Conservation (phyloP, 192 early-diverging fungal genomes). For the Endogone sp. region DNA sequence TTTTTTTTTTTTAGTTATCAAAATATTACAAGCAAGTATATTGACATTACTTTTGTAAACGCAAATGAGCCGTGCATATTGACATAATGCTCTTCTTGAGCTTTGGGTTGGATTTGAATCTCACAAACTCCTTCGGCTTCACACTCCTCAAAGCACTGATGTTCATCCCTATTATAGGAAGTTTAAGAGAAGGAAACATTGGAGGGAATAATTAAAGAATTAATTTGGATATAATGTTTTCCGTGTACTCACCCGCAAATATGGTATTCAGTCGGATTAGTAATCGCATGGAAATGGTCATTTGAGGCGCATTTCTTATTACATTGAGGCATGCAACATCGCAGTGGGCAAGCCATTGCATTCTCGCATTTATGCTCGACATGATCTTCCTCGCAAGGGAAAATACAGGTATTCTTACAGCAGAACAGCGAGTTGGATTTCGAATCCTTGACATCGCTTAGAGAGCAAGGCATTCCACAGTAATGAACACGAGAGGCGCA, state of each 20-base stretch:
- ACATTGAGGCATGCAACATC: slow-evolving; percentile 15
- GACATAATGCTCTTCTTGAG: slow-evolving; percentile 28
- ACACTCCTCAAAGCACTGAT: neutral
- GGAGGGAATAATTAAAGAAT: neutral
- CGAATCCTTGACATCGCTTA: slow-evolving; percentile 1
- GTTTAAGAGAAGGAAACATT: neutral
- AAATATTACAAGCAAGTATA: neutral
- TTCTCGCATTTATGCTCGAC: slow-evolving; percentile 21
- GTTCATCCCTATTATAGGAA: neutral
- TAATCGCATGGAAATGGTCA: neutral
- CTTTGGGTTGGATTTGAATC: neutral
- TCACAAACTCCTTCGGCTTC: neutral
- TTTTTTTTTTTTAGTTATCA: too few species aligned
- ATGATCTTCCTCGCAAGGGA: slow-evolving; percentile 8
- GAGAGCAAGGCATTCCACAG: slow-evolving; percentile 28
- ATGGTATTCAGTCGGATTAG: neutral
- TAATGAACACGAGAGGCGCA: slow-evolving; percentile 23
- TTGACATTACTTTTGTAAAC: slow-evolving; percentile 17
- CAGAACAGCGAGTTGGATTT: neutral
- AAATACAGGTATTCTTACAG: neutral
- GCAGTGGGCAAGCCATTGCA: slow-evolving; percentile 9
- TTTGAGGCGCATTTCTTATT: neutral
- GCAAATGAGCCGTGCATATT: slow-evolving; percentile 17
- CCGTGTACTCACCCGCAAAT: neutral
- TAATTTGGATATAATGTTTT: neutral